Base-by-base conservation (phyloP, 176 grass and related monocot genomes). In the Pharus latifolius region DNA sequence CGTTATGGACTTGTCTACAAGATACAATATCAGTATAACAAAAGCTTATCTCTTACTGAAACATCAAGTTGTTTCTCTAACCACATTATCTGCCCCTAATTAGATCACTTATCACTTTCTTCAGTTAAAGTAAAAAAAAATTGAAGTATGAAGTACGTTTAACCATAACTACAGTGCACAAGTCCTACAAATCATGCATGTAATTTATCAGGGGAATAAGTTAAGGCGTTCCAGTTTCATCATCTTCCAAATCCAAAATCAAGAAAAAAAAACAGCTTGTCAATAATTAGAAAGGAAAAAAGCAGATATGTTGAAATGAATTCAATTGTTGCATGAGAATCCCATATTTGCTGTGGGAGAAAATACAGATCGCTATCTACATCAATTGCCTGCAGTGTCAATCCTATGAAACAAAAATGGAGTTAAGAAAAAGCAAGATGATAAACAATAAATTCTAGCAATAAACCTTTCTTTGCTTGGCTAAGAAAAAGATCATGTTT, bases 401-500 rank as follows among this genome's bases (percentile, higher is more conserved):
- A 37, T 45, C 33, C 48, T 17, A 61, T 52, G 7, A 67, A 30
- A 58, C 14, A 28, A 81, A 47, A 81, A 58, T 32, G 2, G 2
- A 56, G 49, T 20, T 28, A 72, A 57, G 37, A 57, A 37, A 72
- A 46, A 27, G 7, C 66, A 70, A 49, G 12, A 60, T 46, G 48
- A 62, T 56, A 65, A 19, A 28, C 15, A 56, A 16, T 53, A 26
- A 61, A 56, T 46, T 76, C 56, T 69, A 63, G 50, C 31, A 42
- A 23, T 17, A 48, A 75, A 51, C 10, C 27, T 43, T 78, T 52
- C 51, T 52, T 42, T 60, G 67, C 37, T 65, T 0, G 7, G 34
- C 54, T 51, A 74, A 65, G 46, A 9, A 71, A 34, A 70, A 6
- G 11, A 34, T 78, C 61, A 82, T 68, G 62, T 56, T 77, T 85